Evolutionary conservation across 1,284 basidiomycete species (phyloP).

Genomic region (Rhodotorula sp.): DNA sequence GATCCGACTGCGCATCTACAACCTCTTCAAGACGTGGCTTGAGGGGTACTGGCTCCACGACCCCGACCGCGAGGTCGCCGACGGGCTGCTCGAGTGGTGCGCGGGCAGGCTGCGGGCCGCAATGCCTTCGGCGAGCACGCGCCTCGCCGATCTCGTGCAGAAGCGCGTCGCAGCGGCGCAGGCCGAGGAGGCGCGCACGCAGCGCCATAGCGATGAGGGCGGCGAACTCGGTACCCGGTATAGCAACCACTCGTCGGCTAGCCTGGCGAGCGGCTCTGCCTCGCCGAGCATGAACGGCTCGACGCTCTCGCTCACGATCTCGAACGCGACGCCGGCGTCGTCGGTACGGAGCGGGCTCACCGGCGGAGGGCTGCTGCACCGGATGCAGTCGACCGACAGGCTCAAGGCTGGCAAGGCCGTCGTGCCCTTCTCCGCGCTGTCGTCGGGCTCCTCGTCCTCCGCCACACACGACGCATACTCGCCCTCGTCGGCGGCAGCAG

Average conservation of each 20-base stretch:
- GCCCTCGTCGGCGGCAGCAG: slow-evolving; percentile 4
- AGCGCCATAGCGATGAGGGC: neutral
- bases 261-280: neutral
- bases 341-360: slow-evolving; percentile 29
- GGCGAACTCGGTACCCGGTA: neutral
- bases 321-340: slow-evolving; percentile 3
- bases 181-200: neutral
- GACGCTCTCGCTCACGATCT: slow-evolving; percentile 37
- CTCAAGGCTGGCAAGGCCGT: slow-evolving; percentile 43
- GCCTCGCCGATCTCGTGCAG: slow-evolving; percentile 69
- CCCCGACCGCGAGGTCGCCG: slow-evolving; percentile 55
- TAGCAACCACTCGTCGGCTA: neutral
- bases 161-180: slow-evolving; percentile 52
- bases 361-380: slow-evolving; percentile 42
- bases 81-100: slow-evolving; percentile 65
- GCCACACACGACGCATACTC: slow-evolving; percentile 19
- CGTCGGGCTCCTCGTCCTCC: neutral
- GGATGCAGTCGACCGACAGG: slow-evolving; percentile 49
- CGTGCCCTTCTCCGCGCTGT: slow-evolving; percentile 18
- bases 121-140: slow-evolving; percentile 67
- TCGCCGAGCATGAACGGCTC: slow-evolving; percentile 18
- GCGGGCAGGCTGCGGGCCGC: slow-evolving; percentile 63
- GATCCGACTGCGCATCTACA: slow-evolving; percentile 83
- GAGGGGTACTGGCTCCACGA: slow-evolving; percentile 82
- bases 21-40: slow-evolving; percentile 90